Conservation (phyloP, 768 basidiomycete genomes). For the Dictyophora rubrovolvata region DNA sequence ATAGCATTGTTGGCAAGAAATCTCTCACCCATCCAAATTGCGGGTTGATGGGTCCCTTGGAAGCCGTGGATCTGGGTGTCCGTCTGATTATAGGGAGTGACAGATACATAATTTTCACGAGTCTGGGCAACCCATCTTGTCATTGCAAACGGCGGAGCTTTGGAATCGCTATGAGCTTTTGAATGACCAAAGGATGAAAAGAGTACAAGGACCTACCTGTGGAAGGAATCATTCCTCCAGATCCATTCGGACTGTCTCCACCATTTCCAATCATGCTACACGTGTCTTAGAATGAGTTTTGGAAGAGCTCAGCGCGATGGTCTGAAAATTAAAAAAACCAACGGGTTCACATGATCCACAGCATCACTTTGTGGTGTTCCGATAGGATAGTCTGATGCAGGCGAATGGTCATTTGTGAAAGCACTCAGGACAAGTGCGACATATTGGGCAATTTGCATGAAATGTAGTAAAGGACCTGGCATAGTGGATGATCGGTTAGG, state of each 20-base stretch:
- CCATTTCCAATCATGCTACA: slow-evolving; percentile 58
- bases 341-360: slow-evolving; percentile 40
- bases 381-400: not conserved
- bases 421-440: not conserved
- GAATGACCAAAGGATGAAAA: not conserved
- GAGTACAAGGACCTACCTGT: not conserved
- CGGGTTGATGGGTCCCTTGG: slow-evolving; percentile 72
- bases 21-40: slow-evolving; percentile 67
- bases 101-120: slow-evolving; percentile 63
- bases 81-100: slow-evolving; percentile 62
- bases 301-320: not conserved
- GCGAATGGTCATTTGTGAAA: not conserved
- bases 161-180: slow-evolving; percentile 32
- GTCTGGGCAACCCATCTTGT: slow-evolving; percentile 81
- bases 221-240: slow-evolving; percentile 36
- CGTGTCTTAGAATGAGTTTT: not conserved
- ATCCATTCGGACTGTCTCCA: slow-evolving; percentile 57
- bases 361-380: slow-evolving; percentile 22
- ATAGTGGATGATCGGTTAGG: not conserved
- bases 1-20: slow-evolving; percentile 7
- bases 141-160: slow-evolving; percentile 77
- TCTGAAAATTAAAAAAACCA: slow-evolving; percentile 10
- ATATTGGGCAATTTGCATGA: slow-evolving; percentile 8
- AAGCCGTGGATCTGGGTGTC: slow-evolving; percentile 57
- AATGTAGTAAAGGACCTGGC: not conserved